phyloP scores from a whole-genome alignment of 352 stramenopile species.

The Pelagophyceae sp. region DNA sequence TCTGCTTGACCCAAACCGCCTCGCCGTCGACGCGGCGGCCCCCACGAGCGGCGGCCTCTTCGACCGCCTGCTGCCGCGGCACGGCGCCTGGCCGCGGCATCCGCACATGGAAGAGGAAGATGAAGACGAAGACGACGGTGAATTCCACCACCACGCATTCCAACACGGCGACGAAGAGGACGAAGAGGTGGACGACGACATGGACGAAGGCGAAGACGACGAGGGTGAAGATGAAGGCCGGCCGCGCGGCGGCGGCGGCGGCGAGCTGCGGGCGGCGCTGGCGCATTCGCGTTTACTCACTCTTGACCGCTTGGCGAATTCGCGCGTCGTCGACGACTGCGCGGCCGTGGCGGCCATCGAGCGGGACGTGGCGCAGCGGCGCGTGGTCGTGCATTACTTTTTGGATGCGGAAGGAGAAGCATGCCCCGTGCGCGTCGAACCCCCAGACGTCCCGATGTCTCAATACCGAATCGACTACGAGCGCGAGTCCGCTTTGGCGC shows the following conservation, averaged over 20 bases:
- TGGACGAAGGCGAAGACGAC: background rate
- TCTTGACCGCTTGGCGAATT: background rate
- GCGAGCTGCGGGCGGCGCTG: background rate
- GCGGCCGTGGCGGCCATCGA: background rate
- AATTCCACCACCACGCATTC: no score
- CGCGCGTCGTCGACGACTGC: background rate
- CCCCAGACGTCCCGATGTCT: background rate
- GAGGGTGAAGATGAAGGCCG: no score
- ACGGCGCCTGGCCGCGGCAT: background rate
- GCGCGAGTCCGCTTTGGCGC: background rate
- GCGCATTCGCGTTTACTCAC: background rate
- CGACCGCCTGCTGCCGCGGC: constrained; percentile 14
- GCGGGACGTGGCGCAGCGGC: background rate
- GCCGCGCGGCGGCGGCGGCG: no score
- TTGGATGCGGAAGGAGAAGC: background rate
- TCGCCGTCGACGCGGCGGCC: background rate
- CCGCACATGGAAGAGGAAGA: no score
- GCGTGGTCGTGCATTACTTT: constrained; percentile 9
- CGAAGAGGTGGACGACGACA: background rate
- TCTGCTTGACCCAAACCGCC: constrained; percentile 9
- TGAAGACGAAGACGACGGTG: no score
- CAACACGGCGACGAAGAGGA: background rate
- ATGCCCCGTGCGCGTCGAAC: background rate
- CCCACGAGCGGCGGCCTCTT: background rate
- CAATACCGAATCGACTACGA: constrained; percentile 16